These are phyloP conservation scores for Pseudodiploospora longispora DNA, from an alignment of 2,329 filamentous ascomycete genomes.

Conservation along the genomic window DNA sequence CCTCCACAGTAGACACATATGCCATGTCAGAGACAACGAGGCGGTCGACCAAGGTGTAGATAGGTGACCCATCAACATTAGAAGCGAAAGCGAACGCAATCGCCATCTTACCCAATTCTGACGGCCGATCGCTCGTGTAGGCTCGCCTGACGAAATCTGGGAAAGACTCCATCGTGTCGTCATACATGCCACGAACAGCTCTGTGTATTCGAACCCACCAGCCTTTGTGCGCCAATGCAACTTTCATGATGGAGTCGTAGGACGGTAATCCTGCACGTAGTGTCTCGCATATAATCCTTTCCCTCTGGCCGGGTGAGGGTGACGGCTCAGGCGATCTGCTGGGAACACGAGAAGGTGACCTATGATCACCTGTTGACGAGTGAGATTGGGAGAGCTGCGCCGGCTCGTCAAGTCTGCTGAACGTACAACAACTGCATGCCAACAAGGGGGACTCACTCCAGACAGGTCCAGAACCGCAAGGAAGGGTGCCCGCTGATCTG, in stretches of 20 bases:
- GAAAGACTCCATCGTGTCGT: constrained; percentile 25
- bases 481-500: too few species aligned
- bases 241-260: constrained; percentile 11
- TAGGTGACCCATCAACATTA: constrained; percentile 16
- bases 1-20: constrained; percentile 30
- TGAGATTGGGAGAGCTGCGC: too few species aligned
- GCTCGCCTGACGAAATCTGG: constrained; percentile 19
- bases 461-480: too few species aligned
- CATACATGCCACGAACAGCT: too few species aligned
- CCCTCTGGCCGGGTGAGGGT: too few species aligned
- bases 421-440: too few species aligned
- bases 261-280: constrained; percentile 12
- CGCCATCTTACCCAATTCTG: constrained; percentile 28
- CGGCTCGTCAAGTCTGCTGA: too few species aligned
- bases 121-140: constrained; percentile 27
- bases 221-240: constrained; percentile 18
- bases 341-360: too few species aligned
- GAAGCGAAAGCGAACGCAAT: constrained; percentile 27
- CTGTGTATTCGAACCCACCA: background rate
- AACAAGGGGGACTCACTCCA: too few species aligned
- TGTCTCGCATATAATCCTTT: constrained; percentile 3
- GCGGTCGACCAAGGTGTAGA: constrained; percentile 29
- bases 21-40: constrained; percentile 33
- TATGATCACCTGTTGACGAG: too few species aligned
- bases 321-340: too few species aligned